Evolutionary conservation across 2,329 filamentous ascomycete genomes (phyloP), one percentile per base, ranked within the genome.

Genomic region (Epichloe amarillans): DNA sequence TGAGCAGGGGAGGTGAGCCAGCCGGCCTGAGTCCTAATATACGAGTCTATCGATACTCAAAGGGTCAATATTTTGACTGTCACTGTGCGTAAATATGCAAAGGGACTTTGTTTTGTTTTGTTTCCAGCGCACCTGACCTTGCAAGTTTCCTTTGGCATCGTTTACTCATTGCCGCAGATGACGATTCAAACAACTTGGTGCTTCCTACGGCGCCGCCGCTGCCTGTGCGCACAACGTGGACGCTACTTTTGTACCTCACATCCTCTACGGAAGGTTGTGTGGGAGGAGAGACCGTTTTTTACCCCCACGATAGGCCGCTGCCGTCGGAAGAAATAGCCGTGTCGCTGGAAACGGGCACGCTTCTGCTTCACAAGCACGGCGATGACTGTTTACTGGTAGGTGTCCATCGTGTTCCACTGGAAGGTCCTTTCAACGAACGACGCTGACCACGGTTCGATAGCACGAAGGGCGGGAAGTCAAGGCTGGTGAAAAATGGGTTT

Each of bases 281-380:
- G 21, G 91, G 91, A 21, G 91, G 91, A 35, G 88, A 95, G 67
- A 96, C 91, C 0, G 87, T 93, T 35, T 96, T 96, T 66, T 94
- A 94, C 63, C 86, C 86, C 0, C 81, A 86, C 55, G 77, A 81
- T 58, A 69, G 75, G 42, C 70, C 71, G 53, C 66, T 73, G 3
- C 62, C 72, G 17, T 74, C 75, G 17, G 79, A 86, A 58, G 86
- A 84, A 17, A 77, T 95, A 47, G 75, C 81, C 1, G 81, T 94
- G 6, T 76, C 76, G 1, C 79, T 86, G 11, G 87, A 95, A 64
- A 84, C 84, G n/a, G 91, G 91, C 2, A 85, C 91, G 76, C 77
- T 88, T 36, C 72, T 96, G 30, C 71, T 96, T 53, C 91, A 96
- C 67, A 86, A 86, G 55, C 91, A 96, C 68, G 90, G 91, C 0